Evolutionary conservation across 148 eudicot genomes (phyloP).

Genomic region (Persicaria maculosa): DNA sequence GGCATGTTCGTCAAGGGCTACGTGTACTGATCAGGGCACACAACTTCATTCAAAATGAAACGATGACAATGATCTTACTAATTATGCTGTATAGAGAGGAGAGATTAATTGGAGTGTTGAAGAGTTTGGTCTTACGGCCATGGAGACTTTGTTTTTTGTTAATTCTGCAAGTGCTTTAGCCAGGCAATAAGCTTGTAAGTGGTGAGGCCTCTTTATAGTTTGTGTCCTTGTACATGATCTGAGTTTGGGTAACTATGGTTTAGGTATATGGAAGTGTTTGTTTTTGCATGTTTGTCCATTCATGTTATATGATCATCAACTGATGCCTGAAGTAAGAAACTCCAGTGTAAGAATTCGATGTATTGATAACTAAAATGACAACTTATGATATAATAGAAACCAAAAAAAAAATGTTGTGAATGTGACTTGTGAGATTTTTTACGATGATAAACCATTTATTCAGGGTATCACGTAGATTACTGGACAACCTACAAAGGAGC

Average conservation of each 20-base stretch:
- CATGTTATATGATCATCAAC: neutral
- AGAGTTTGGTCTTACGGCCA: neutral
- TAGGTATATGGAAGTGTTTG: neutral
- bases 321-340: neutral
- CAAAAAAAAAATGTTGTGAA: no score
- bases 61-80: neutral
- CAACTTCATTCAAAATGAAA: neutral
- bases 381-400: no score
- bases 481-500: no score
- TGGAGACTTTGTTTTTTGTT: neutral
- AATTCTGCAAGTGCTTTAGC: neutral
- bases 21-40: slow-evolving; percentile 36
- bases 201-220: neutral
- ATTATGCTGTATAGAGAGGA: neutral
- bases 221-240: neutral
- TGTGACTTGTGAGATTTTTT: no score
- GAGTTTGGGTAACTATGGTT: neutral
- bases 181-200: slow-evolving; percentile 1
- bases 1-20: slow-evolving; percentile 79
- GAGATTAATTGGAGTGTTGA: neutral
- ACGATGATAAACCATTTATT: no score
- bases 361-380: neutral
- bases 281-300: neutral
- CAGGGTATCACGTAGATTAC: no score
- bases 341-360: neutral